phyloP scores from a whole-genome alignment of 768 basidiomycete species.

The Podaxis carcinomalis region DNA sequence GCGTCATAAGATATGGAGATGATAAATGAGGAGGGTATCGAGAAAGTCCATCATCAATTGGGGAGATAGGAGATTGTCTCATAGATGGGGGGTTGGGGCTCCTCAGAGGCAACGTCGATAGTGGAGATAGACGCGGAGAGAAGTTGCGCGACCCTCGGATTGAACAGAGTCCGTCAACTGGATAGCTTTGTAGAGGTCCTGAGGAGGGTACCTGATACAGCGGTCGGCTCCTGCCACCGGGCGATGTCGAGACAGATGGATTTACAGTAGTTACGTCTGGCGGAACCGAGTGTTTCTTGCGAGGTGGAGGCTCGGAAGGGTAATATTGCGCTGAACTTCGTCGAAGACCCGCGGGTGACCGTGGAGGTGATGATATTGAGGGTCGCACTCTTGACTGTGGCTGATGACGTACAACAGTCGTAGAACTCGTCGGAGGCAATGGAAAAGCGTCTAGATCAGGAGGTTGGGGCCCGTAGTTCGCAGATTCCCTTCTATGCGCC shows the following conservation, averaged over 20 bases:
- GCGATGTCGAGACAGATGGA: neutral
- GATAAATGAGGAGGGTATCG: slow-evolving; percentile 5
- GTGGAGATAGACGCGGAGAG: neutral
- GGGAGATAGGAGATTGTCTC: neutral
- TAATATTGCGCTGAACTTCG: slow-evolving; percentile 5
- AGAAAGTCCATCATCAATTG: slow-evolving; percentile 2
- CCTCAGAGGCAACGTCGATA: neutral
- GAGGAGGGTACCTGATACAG: neutral
- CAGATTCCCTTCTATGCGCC: slow-evolving; percentile 4
- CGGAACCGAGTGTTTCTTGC: neutral
- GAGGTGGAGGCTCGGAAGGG: neutral
- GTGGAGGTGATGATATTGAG: neutral
- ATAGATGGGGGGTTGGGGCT: neutral
- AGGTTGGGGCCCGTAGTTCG: neutral
- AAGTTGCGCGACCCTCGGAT: neutral
- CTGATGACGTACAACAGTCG: neutral
- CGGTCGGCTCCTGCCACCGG: neutral
- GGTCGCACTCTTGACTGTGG: neutral
- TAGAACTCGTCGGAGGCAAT: neutral
- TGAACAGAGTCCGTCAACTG: neutral
- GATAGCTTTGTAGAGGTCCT: neutral
- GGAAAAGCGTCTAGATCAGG: neutral
- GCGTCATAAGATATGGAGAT: neutral
- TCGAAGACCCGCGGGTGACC: neutral
- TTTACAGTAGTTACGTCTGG: neutral